A percentile compares a stretch with the other conserved stretches of the same genome.
Evolutionary conservation across 768 basidiomycete species (phyloP).

Genomic region (Kwoniella pini): DNA sequence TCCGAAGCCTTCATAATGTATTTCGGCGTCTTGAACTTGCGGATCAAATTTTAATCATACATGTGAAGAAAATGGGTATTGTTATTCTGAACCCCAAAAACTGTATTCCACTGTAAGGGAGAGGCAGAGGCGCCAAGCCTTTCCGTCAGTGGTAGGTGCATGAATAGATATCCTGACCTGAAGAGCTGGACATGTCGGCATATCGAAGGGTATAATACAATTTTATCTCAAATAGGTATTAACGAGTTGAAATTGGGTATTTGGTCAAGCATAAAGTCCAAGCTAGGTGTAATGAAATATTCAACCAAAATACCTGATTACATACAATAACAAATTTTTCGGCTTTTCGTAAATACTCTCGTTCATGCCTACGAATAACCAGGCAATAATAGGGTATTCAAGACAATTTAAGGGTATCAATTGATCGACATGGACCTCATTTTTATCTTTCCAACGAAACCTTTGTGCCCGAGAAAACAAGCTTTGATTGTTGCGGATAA

Average conservation of each 20-base stretch:
- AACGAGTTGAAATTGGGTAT: neutral
- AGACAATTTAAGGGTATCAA: neutral
- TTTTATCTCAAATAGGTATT: no score
- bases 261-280: no score
- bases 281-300: no score
- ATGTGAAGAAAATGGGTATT: no score
- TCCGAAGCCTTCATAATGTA: neutral
- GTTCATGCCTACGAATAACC: neutral
- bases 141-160: neutral
- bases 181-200: neutral
- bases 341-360: neutral
- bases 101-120: neutral
- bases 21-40: no score
- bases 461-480: no score
- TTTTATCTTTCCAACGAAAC: neutral
- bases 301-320: no score
- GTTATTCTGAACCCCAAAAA: constrained; percentile 3
- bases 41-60: no score
- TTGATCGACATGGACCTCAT: constrained; percentile 3
- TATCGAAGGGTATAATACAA: neutral
- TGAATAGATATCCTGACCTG: neutral
- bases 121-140: constrained; percentile 14
- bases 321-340: no score
- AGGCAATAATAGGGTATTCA: neutral
- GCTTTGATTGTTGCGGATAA: no score